A percentile compares a stretch with the other conserved stretches of the same genome.
Evolutionary conservation across 495 filamentous ascomycete genomes (phyloP).

Genomic region (Oidiodendron maius): DNA sequence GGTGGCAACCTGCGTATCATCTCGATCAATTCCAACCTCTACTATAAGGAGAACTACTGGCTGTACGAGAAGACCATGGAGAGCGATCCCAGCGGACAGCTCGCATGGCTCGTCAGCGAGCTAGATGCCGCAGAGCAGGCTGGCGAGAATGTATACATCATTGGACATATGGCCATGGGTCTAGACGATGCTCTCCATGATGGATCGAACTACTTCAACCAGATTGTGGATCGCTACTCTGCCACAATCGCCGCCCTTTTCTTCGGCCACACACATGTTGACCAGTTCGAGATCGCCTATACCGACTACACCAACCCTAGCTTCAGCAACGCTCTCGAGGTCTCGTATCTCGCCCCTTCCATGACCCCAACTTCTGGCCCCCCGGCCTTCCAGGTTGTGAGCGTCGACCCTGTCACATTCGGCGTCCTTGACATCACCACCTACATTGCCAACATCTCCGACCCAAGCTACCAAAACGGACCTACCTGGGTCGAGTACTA

Average conservation of each 20-base stretch:
- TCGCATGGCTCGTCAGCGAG: constrained; percentile 44
- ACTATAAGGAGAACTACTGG: constrained; percentile 51
- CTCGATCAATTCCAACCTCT: constrained; percentile 51
- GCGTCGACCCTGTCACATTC: constrained; percentile 48
- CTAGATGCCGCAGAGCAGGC: constrained; percentile 44
- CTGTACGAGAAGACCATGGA: constrained; percentile 43
- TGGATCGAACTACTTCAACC: constrained; percentile 47
- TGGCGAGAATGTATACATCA: constrained; percentile 45
- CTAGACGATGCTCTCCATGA: constrained; percentile 42
- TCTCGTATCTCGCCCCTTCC: constrained; percentile 45
- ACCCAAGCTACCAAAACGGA: constrained; percentile 32
- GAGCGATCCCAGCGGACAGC: constrained; percentile 38
- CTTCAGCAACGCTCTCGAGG: constrained; percentile 33
- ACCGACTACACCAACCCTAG: constrained; percentile 31
- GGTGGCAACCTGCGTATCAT: constrained; percentile 43
- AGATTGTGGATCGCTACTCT: constrained; percentile 46
- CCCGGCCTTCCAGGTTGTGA: constrained; percentile 52
- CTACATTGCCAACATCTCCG: constrained; percentile 46
- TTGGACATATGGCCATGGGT: constrained; percentile 47
- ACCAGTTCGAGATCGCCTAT: constrained; percentile 51
- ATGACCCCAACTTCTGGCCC: constrained; percentile 47
- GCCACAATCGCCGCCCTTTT: constrained; percentile 50
- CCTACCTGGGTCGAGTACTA: constrained; percentile 49
- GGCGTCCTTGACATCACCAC: constrained; percentile 45
- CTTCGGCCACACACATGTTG: constrained; percentile 50